Evolutionary conservation across 2,329 filamentous ascomycete genomes (phyloP).

Genomic region (Neonectria ditissima): DNA sequence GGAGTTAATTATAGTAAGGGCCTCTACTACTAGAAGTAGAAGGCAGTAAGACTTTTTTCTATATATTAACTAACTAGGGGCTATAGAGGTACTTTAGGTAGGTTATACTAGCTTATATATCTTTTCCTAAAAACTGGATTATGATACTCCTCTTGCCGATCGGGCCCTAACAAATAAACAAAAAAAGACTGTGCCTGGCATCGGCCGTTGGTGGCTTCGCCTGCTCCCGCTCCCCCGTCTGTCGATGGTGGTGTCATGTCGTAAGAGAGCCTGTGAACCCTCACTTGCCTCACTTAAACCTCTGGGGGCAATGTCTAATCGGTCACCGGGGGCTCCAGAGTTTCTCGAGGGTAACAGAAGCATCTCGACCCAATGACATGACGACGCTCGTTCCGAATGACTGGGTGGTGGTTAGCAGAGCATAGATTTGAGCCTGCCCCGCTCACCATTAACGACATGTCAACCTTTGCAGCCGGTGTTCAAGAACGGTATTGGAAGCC

Average conservation of each 20-base stretch:
- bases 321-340: conserved; percentile 35
- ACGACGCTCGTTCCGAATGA: conserved; percentile 17
- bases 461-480: conserved; percentile 20
- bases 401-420: conserved; percentile 30
- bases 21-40: too few relatives aligned
- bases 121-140: background rate
- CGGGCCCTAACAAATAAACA: conserved; percentile 14
- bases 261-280: conserved; percentile 24
- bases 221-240: conserved; percentile 33
- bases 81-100: too few relatives aligned
- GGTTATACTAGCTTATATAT: background rate
- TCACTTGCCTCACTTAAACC: conserved; percentile 25
- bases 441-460: conserved; percentile 27
- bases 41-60: too few relatives aligned
- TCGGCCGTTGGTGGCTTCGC: conserved; percentile 31
- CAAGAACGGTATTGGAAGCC: conserved; percentile 24
- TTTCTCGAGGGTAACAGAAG: conserved; percentile 7
- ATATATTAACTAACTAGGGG: too few relatives aligned
- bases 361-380: conserved; percentile 16
- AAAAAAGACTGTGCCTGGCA: conserved; percentile 11
- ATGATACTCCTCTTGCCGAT: background rate
- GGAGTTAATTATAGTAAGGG: too few relatives aligned
- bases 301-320: conserved; percentile 29
- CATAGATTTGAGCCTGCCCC: conserved; percentile 39
- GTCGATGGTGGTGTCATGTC: conserved; percentile 40